A percentile compares a stretch with the other conserved stretches of the same genome.
Conservation (phyloP, 2,329 filamentous ascomycete genomes). For the Ophiosphaerella korrae region DNA sequence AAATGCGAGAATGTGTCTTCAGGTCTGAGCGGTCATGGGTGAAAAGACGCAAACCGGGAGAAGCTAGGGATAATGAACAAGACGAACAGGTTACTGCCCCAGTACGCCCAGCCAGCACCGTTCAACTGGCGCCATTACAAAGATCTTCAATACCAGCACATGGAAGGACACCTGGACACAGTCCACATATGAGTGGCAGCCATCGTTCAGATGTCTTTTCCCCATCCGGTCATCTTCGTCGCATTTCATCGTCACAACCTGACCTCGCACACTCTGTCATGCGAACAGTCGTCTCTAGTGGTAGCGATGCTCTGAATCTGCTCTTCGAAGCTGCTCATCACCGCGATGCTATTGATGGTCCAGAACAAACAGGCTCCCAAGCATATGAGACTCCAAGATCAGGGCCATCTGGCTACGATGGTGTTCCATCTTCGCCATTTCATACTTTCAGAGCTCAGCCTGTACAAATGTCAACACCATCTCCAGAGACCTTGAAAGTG, state of each 20-base stretch:
- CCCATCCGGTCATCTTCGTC: slow-evolving; percentile 33
- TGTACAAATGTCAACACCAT: slow-evolving; percentile 47
- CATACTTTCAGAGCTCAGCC: slow-evolving; percentile 42
- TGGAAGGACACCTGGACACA: slow-evolving; percentile 30
- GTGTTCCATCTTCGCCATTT: slow-evolving; percentile 33
- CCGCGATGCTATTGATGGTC: slow-evolving; percentile 43
- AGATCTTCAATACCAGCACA: slow-evolving; percentile 33
- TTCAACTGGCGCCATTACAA: slow-evolving; percentile 26
- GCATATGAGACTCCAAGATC: slow-evolving; percentile 45
- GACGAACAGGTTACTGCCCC: slow-evolving; percentile 17
- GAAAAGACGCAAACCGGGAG: slow-evolving; percentile 43
- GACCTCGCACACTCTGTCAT: slow-evolving; percentile 51
- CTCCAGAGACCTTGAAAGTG: slow-evolving; percentile 49
- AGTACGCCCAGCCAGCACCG: slow-evolving; percentile 8
- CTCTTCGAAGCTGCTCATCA: slow-evolving; percentile 57
- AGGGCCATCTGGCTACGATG: slow-evolving; percentile 33
- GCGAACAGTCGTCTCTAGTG: slow-evolving; percentile 58
- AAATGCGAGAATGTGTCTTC: slow-evolving; percentile 58
- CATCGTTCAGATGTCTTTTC: slow-evolving; percentile 38
- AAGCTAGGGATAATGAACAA: slow-evolving; percentile 30
- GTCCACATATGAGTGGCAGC: slow-evolving; percentile 29
- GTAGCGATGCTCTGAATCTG: slow-evolving; percentile 59
- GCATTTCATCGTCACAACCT: slow-evolving; percentile 41
- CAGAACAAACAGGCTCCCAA: slow-evolving; percentile 42
- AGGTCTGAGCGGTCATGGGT: slow-evolving; percentile 46